Conservation (phyloP, 2,329 filamentous ascomycete genomes). For the Aspergillus terreus region DNA sequence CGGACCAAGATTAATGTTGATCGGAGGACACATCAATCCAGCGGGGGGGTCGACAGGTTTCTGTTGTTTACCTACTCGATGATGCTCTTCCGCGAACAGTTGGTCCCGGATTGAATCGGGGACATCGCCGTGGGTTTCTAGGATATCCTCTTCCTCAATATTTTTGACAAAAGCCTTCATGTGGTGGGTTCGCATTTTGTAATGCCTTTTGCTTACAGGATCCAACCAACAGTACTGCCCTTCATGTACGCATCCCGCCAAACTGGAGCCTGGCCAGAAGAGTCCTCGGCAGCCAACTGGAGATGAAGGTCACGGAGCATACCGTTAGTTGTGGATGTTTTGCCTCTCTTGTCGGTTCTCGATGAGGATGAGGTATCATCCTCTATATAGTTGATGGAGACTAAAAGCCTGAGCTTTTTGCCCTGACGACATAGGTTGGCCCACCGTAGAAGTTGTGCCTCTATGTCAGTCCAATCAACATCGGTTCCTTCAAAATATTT, state of each 20-base stretch:
- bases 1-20: conserved; percentile 29
- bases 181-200: conserved; percentile 2
- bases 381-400: conserved; percentile 26
- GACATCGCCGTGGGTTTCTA: conserved; percentile 7
- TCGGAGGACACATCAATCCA: conserved; percentile 16
- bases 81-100: conserved; percentile 10
- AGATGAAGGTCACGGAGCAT: conserved; percentile 24
- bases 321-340: conserved; percentile 14
- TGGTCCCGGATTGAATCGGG: conserved; percentile 3
- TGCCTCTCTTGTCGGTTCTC: conserved; percentile 15
- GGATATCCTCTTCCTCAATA: conserved; percentile 4
- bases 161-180: conserved; percentile 10
- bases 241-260: conserved; percentile 29
- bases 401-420: conserved; percentile 21
- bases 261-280: conserved; percentile 20
- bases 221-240: conserved; percentile 14
- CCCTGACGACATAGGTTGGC: conserved; percentile 9
- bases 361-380: conserved; percentile 6
- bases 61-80: conserved; percentile 14
- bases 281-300: conserved; percentile 22
- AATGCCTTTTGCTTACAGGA: conserved; percentile 4
- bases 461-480: conserved; percentile 20
- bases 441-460: conserved; percentile 21
- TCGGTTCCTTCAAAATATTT: conserved; percentile 20
- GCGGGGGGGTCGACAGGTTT: conserved; percentile 13